Percentiles rank a stretch among this genome's conserved stretches.
phyloP scores from a whole-genome alignment of 2,329 filamentous ascomycete genomes.

The Penicillium glabrum region DNA sequence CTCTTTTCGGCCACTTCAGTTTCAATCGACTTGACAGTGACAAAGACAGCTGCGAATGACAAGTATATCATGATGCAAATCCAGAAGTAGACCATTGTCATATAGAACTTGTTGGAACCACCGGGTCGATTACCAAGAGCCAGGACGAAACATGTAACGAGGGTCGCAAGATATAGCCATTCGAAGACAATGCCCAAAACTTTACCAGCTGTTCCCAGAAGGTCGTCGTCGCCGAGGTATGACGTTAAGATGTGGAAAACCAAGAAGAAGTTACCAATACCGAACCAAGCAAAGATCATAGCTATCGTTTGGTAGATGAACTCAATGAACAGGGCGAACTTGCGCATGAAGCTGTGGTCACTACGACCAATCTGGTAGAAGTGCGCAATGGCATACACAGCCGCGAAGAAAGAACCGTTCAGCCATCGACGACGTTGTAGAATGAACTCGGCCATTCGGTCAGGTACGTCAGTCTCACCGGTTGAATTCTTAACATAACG shows the following conservation, averaged over 20 bases:
- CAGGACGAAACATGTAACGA: slow-evolving; percentile 93
- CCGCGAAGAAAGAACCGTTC: slow-evolving; percentile 97
- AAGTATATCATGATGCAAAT: slow-evolving; percentile 91
- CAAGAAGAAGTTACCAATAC: slow-evolving; percentile 96
- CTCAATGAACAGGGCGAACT: slow-evolving; percentile 86
- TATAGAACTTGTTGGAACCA: slow-evolving; percentile 90
- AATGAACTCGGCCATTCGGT: slow-evolving; percentile 90
- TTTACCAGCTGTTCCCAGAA: slow-evolving; percentile 75
- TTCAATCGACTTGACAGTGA: slow-evolving; percentile 84
- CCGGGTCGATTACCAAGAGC: slow-evolving; percentile 92
- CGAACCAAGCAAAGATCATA: slow-evolving; percentile 99
- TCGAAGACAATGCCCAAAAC: slow-evolving; percentile 89
- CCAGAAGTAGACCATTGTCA: slow-evolving; percentile 99
- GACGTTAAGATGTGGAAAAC: slow-evolving; percentile 96
- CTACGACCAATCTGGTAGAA: slow-evolving; percentile 96
- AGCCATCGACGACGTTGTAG: slow-evolving; percentile 94
- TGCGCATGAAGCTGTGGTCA: slow-evolving; percentile 82
- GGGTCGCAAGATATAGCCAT: slow-evolving; percentile 89
- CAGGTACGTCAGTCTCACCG: slow-evolving; percentile 95
- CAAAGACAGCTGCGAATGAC: slow-evolving; percentile 91
- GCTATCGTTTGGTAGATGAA: slow-evolving; percentile 91
- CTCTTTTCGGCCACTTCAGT: slow-evolving; percentile 60
- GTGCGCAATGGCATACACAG: slow-evolving; percentile 90
- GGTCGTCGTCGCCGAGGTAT: slow-evolving; percentile 67
- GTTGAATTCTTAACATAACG: slow-evolving; percentile 98